Conservation (phyloP, 108 stramenopile species). For the Nannochloropsis gaditana region DNA sequence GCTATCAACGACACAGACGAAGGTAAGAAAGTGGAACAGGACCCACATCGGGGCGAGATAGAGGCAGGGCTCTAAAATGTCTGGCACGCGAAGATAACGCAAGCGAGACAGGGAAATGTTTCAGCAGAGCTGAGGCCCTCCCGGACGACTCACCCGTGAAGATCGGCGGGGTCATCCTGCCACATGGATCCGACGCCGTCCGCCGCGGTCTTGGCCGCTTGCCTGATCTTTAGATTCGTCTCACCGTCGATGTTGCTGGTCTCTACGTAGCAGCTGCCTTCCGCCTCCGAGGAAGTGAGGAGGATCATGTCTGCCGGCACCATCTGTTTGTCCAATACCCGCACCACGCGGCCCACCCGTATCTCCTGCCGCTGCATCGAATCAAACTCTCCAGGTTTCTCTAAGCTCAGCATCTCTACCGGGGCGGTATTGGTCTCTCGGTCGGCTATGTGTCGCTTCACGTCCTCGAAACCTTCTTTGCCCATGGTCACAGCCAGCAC, state of each 20-base stretch:
- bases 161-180: not conserved
- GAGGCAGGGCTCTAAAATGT: no score
- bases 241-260: slow-evolving; percentile 56
- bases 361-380: slow-evolving; percentile 29
- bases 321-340: slow-evolving; percentile 39
- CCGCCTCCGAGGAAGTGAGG: slow-evolving; percentile 49
- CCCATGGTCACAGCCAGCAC: slow-evolving; percentile 76
- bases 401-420: not conserved
- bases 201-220: slow-evolving; percentile 22
- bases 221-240: slow-evolving; percentile 57
- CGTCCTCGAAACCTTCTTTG: slow-evolving; percentile 63
- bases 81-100: no score
- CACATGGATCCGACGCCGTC: not conserved
- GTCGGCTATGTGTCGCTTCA: slow-evolving; percentile 33
- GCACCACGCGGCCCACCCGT: slow-evolving; percentile 46
- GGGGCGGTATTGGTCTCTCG: not conserved
- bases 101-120: no score
- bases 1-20: no score
- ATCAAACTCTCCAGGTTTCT: slow-evolving; percentile 1
- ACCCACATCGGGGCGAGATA: no score
- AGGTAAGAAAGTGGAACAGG: not conserved
- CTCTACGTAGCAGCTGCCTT: slow-evolving; percentile 54
- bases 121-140: no score
- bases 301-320: slow-evolving; percentile 54
- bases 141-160: not conserved